These are phyloP conservation scores for Priceomyces castillae DNA, from an alignment of 805 yeast genomes.

Conservation along the genomic window DNA sequence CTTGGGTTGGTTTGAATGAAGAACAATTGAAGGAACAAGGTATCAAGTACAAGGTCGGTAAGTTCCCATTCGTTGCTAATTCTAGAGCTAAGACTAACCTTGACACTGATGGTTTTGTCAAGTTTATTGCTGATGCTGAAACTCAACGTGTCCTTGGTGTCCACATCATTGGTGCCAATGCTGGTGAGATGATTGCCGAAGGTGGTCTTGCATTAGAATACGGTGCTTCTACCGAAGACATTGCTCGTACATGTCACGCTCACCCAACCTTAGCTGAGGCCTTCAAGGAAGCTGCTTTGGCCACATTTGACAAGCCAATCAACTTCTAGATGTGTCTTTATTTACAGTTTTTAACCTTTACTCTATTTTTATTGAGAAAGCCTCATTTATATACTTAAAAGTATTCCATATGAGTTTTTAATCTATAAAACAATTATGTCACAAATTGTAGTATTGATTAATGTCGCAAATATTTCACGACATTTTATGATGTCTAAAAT, in stretches of 20 bases:
- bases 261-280: slow-evolving; percentile 99
- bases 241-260: slow-evolving; percentile 97
- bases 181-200: slow-evolving; percentile 99
- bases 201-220: slow-evolving; percentile 96
- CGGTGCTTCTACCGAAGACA: slow-evolving; percentile 98
- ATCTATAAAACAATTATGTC: background rate
- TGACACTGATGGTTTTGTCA: slow-evolving; percentile 97
- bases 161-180: slow-evolving; percentile 96
- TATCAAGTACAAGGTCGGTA: slow-evolving; percentile 87
- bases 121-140: slow-evolving; percentile 92
- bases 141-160: slow-evolving; percentile 95
- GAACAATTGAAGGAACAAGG: slow-evolving; percentile 92
- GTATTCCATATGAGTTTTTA: background rate
- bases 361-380: background rate
- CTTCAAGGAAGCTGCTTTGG: slow-evolving; percentile 95
- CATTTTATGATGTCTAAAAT: slow-evolving; percentile 1
- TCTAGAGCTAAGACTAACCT: slow-evolving; percentile 98
- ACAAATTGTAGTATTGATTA: background rate
- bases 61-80: slow-evolving; percentile 98
- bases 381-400: background rate
- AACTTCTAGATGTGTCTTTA: slow-evolving; percentile 52
- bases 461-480: slow-evolving; percentile 1
- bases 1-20: slow-evolving; percentile 98
- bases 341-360: background rate
- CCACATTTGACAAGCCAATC: slow-evolving; percentile 87